A percentile compares a stretch with the other conserved stretches of the same genome.
phyloP scores from a whole-genome alignment of 1,284 basidiomycete species.

The Cystobasidium pallidum region DNA sequence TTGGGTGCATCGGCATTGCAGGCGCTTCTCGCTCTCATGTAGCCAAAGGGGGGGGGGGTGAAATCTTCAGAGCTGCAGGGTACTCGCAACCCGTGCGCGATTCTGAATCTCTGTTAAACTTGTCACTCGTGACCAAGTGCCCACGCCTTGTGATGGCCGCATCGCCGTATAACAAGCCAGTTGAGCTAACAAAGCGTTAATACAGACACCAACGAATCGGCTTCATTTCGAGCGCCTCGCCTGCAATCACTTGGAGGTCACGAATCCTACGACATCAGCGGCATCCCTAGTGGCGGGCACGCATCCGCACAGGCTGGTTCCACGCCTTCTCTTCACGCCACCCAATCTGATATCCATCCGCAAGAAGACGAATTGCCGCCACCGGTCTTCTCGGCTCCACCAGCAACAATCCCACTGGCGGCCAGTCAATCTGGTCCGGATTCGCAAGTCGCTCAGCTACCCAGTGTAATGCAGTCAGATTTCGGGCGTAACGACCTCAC shows the following conservation, averaged over 20 bases:
- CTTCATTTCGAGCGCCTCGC: conserved; percentile 9
- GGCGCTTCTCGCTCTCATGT: not conserved
- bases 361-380: conserved; percentile 33
- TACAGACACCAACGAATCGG: conserved; percentile 6
- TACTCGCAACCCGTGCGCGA: no score
- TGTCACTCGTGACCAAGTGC: no score
- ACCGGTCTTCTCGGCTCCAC: conserved; percentile 37
- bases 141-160: no score
- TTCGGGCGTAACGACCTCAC: not conserved
- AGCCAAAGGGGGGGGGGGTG: not conserved
- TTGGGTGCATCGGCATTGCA: not conserved
- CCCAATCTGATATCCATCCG: not conserved
- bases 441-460: not conserved
- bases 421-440: not conserved
- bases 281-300: not conserved
- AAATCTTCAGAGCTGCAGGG: no score
- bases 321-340: not conserved
- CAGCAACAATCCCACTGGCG: conserved; percentile 26
- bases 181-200: not conserved
- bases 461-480: not conserved
- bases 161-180: no score
- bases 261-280: not conserved
- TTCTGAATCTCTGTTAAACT: no score
- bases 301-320: conserved; percentile 7
- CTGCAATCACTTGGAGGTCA: not conserved